Percentiles rank a stretch among this genome's conserved stretches.
Conservation (phyloP, 345 rosid genomes). For the Arabis alpina region DNA sequence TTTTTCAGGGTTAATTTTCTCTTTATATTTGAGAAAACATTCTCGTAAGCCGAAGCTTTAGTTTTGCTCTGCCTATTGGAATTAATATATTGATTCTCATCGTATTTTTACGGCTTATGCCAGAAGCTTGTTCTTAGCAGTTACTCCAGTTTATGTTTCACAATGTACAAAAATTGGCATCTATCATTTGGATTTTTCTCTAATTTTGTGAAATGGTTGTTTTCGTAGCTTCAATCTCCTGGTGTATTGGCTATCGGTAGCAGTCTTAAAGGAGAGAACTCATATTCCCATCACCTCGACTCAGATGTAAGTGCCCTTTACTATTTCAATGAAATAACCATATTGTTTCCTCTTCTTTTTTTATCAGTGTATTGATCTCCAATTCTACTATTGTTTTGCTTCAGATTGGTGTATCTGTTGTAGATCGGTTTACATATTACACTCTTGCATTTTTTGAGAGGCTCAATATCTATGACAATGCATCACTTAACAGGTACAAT, state of each 20-base stretch:
- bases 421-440: constrained; percentile 92
- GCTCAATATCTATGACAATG: constrained; percentile 85
- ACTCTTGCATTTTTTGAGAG: constrained; percentile 95
- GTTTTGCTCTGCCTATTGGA: constrained; percentile 25
- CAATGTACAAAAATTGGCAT: neutral
- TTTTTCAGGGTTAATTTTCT: constrained; percentile 4
- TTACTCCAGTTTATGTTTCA: constrained; percentile 17
- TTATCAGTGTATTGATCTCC: constrained; percentile 7
- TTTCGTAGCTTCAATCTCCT: constrained; percentile 82
- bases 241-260: constrained; percentile 98
- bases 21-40: neutral
- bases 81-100: constrained; percentile 1
- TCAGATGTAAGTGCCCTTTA: constrained; percentile 71
- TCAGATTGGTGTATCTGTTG: constrained; percentile 97
- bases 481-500: constrained; percentile 85
- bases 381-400: constrained; percentile 1
- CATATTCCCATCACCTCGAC: constrained; percentile 98
- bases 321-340: constrained; percentile 11
- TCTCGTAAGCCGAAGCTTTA: neutral
- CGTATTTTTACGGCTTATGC: neutral
- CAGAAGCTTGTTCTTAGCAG: constrained; percentile 14
- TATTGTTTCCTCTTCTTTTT: constrained; percentile 20
- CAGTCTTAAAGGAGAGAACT: constrained; percentile 96
- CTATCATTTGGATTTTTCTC: constrained; percentile 7
- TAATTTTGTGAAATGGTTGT: constrained; percentile 5